Evolutionary conservation across 129 eudicot genomes (phyloP).

Genomic region (Logfia minima): DNA sequence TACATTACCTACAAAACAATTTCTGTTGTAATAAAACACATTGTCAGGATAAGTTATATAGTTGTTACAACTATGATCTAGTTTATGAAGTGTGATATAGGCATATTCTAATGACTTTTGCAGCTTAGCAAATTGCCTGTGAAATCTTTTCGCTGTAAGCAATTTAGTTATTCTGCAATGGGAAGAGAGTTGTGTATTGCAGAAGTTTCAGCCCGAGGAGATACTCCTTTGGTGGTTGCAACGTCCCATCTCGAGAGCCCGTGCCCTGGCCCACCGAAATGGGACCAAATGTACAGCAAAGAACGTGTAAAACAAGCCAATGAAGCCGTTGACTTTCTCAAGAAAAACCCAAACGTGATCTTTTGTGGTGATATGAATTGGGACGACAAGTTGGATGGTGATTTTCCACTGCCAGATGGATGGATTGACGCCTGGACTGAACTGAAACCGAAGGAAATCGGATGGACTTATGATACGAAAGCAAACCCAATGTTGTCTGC

Average conservation of each 20-base stretch:
- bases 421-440: constrained; percentile 88
- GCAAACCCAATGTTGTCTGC: constrained; percentile 78
- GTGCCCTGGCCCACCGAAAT: constrained; percentile 82
- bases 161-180: constrained; percentile 72
- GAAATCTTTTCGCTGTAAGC: constrained; percentile 55
- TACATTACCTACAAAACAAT: background rate
- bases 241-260: constrained; percentile 93
- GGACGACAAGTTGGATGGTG: constrained; percentile 87
- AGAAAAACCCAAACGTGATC: constrained; percentile 51
- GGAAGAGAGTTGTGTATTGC: constrained; percentile 74
- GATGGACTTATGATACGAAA: constrained; percentile 90
- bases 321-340: constrained; percentile 65
- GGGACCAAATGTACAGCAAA: constrained; percentile 94
- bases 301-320: constrained; percentile 85
- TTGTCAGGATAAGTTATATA: background rate
- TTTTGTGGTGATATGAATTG: constrained; percentile 95
- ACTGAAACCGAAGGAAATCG: constrained; percentile 55
- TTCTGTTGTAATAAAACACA: background rate
- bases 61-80: background rate
- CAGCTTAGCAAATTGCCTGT: constrained; percentile 70
- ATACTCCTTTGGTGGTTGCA: constrained; percentile 53
- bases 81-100: background rate
- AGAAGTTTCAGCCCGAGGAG: constrained; percentile 44
- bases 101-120: constrained; percentile 10
- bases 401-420: constrained; percentile 64